Conservation (phyloP, 768 basidiomycete genomes). For the Hirschioporus abietinus region DNA sequence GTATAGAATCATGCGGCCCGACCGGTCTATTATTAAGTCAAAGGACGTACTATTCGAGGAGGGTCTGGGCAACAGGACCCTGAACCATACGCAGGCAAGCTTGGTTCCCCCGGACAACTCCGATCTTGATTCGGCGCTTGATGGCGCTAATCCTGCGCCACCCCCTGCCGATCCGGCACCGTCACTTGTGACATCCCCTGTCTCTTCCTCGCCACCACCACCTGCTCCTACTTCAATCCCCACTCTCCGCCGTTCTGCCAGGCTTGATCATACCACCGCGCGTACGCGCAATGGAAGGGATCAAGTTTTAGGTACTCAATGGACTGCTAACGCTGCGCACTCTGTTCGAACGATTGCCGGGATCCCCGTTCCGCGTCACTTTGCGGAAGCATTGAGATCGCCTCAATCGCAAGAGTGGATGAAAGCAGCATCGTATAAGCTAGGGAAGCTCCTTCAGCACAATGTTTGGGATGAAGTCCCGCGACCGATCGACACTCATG, state of each 20-base stretch:
- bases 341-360: background rate
- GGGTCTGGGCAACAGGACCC: background rate
- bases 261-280: background rate
- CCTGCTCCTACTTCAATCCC: background rate
- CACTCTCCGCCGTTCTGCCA: background rate
- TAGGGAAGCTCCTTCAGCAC: constrained; percentile 12
- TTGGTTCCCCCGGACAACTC: too few relatives aligned
- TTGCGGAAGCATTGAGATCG: constrained; percentile 16
- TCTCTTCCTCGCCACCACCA: background rate
- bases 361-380: constrained; percentile 10
- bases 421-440: constrained; percentile 19
- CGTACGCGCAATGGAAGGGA: background rate
- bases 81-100: background rate
- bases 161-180: too few relatives aligned
- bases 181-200: too few relatives aligned
- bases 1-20: constrained; percentile 4
- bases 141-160: too few relatives aligned
- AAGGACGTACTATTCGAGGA: background rate
- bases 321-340: background rate
- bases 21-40: background rate
- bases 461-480: constrained; percentile 17
- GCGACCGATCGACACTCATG: constrained; percentile 17
- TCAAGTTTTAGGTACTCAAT: background rate
- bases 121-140: background rate
- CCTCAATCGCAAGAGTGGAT: constrained; percentile 18